phyloP scores from a whole-genome alignment of 1,139 yeast species.

The Sugiyamaella paludigena region DNA sequence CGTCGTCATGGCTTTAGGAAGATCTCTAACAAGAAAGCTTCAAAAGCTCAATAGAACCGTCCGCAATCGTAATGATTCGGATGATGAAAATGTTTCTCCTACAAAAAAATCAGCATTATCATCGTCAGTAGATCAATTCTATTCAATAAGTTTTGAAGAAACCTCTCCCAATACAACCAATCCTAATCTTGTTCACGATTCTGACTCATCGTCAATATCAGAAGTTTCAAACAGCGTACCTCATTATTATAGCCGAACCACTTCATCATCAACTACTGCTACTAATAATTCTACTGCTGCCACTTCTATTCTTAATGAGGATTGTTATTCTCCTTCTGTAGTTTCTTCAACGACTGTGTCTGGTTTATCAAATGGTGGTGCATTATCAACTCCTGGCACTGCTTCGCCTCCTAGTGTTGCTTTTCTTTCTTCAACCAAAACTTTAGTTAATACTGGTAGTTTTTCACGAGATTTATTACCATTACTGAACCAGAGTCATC shows the following conservation, averaged over 20 bases:
- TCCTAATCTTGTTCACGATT: conserved; percentile 1
- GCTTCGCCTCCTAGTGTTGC: conserved; percentile 4
- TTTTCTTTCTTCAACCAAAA: conserved; percentile 6
- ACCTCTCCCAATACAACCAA: conserved; percentile 15
- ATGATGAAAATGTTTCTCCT: conserved; percentile 6
- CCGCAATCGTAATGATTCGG: conserved; percentile 13
- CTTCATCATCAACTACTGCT: conserved; percentile 13
- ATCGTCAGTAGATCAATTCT: conserved; percentile 26
- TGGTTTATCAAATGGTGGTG: conserved; percentile 12
- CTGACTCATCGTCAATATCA: conserved; percentile 8
- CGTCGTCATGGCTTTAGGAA: conserved; percentile 27
- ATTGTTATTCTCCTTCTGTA: too few relatives aligned
- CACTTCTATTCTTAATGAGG: conserved; percentile 9
- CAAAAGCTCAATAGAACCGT: conserved; percentile 25
- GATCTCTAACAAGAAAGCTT: conserved; percentile 28
- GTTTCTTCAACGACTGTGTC: background rate
- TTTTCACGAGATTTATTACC: conserved; percentile 17
- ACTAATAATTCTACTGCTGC: conserved; percentile 3
- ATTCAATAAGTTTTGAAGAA: conserved; percentile 30
- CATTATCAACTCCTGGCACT: background rate
- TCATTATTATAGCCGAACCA: conserved; percentile 7
- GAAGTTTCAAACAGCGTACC: background rate
- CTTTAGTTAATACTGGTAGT: conserved; percentile 7
- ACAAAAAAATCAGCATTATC: conserved; percentile 3
- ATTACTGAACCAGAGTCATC: conserved; percentile 8